These are phyloP conservation scores for Dactylella cylindrospora DNA, from an alignment of 2,329 filamentous ascomycete species.

Conservation along the genomic window DNA sequence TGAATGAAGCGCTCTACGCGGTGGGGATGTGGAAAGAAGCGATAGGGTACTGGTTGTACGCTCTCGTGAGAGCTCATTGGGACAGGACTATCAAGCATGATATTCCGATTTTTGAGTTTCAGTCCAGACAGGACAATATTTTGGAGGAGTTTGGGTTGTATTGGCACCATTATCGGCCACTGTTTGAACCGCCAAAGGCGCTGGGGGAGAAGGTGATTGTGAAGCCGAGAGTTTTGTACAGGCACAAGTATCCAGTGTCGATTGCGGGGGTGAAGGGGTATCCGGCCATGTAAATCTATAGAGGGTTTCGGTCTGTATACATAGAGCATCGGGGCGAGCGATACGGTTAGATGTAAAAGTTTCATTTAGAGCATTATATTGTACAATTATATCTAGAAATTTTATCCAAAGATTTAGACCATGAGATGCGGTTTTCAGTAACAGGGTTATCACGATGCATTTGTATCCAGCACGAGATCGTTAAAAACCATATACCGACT, in stretches of 20 bases:
- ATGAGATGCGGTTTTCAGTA: neutral
- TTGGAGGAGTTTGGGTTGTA: conserved; percentile 39
- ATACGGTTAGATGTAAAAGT: neutral
- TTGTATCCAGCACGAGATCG: conserved; percentile 67
- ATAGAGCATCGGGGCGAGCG: neutral
- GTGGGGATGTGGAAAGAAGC: conserved; percentile 41
- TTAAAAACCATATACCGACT: conserved; percentile 96
- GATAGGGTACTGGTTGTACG: conserved; percentile 40
- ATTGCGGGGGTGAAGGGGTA: conserved; percentile 34
- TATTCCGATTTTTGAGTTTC: conserved; percentile 24
- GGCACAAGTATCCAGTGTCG: conserved; percentile 21
- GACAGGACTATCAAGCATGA: conserved; percentile 3
- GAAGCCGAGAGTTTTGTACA: conserved; percentile 25
- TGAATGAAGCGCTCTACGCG: conserved; percentile 29
- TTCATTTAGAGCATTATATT: conserved; percentile 4
- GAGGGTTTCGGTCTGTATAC: neutral
- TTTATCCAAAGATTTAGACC: conserved; percentile 7
- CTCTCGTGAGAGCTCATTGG: conserved; percentile 30
- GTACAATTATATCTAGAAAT: conserved; percentile 13
- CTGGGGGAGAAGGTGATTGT: conserved; percentile 21
- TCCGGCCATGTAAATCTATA: conserved; percentile 22
- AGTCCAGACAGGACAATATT: conserved; percentile 26
- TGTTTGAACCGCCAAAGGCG: conserved; percentile 23
- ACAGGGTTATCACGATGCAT: conserved; percentile 1
- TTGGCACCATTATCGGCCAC: conserved; percentile 23